phyloP scores from a whole-genome alignment of 768 basidiomycete species.

The Lactifluus rugatus region DNA sequence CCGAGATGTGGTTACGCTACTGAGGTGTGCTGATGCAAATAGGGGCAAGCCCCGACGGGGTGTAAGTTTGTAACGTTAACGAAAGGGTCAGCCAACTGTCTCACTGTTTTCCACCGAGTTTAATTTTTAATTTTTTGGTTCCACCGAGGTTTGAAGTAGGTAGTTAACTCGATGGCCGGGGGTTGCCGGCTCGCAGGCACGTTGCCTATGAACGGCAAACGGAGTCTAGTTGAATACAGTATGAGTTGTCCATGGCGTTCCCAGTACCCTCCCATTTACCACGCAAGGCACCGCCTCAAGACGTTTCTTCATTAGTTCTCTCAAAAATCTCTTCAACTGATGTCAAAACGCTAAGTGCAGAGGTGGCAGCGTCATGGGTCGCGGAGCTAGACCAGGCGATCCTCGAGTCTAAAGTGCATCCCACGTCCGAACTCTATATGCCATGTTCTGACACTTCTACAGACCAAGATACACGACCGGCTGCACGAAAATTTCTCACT shows the following conservation, averaged over 20 bases:
- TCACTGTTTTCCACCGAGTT: too few relatives aligned
- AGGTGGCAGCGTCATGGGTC: conserved; percentile 60
- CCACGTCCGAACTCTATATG: background rate
- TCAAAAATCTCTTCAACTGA: conserved; percentile 58
- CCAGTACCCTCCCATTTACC: conserved; percentile 64
- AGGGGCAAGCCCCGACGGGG: background rate
- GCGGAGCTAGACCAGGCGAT: conserved; percentile 66
- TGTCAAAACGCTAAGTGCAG: conserved; percentile 45
- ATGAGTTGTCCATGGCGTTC: conserved; percentile 50
- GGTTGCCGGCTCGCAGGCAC: background rate
- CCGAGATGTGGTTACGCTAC: background rate
- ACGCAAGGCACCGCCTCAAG: conserved; percentile 46
- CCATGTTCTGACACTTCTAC: conserved; percentile 6
- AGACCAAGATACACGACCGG: conserved; percentile 65
- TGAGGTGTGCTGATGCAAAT: background rate
- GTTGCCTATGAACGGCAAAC: background rate
- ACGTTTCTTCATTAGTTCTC: conserved; percentile 64
- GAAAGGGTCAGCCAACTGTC: too few relatives aligned
- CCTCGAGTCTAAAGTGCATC: conserved; percentile 52
- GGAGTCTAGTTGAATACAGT: background rate
- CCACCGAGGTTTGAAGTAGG: too few relatives aligned
- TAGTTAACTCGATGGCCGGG: background rate
- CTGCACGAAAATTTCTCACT: conserved; percentile 53
- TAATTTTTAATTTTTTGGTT: too few relatives aligned
- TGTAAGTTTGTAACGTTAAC: background rate